phyloP scores from a whole-genome alignment of 768 basidiomycete genomes.

The Naganishia vaughanmartiniae region DNA sequence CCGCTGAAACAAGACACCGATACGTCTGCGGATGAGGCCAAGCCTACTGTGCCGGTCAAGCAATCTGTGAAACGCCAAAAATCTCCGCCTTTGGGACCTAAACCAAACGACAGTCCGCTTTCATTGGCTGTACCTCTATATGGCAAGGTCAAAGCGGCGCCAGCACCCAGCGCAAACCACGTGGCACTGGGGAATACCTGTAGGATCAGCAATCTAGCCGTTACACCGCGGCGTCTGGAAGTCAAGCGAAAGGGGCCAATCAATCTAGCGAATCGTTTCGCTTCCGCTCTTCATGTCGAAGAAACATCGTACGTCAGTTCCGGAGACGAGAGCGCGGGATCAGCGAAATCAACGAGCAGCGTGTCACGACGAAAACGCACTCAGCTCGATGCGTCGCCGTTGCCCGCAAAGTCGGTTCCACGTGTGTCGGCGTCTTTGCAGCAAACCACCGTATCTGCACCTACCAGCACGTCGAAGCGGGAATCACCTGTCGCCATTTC shows the following conservation, averaged over 20 bases:
- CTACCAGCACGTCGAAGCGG: neutral
- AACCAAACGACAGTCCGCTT: constrained; percentile 14
- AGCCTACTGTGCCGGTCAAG: neutral
- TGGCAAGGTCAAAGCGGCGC: constrained; percentile 10
- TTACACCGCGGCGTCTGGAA: neutral
- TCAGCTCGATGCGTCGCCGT: constrained; percentile 1
- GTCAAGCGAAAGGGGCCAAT: neutral
- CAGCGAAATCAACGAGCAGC: constrained; percentile 5
- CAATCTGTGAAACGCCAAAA: neutral
- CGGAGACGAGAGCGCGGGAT: constrained; percentile 27
- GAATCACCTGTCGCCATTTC: constrained; percentile 9
- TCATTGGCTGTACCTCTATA: constrained; percentile 18
- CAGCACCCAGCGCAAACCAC: neutral
- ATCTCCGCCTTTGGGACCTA: constrained; percentile 15
- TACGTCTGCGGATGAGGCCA: neutral
- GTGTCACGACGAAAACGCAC: constrained; percentile 15
- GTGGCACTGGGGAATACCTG: neutral
- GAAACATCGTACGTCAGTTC: constrained; percentile 17
- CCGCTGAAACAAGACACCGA: no score
- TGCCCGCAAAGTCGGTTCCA: neutral
- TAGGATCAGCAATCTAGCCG: neutral
- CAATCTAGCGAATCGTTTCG: constrained; percentile 1
- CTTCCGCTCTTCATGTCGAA: neutral
- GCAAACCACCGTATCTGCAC: neutral
- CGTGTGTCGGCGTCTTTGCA: neutral